Conservation (phyloP, 257 asterid genomes). For the Gentiana straminea region DNA sequence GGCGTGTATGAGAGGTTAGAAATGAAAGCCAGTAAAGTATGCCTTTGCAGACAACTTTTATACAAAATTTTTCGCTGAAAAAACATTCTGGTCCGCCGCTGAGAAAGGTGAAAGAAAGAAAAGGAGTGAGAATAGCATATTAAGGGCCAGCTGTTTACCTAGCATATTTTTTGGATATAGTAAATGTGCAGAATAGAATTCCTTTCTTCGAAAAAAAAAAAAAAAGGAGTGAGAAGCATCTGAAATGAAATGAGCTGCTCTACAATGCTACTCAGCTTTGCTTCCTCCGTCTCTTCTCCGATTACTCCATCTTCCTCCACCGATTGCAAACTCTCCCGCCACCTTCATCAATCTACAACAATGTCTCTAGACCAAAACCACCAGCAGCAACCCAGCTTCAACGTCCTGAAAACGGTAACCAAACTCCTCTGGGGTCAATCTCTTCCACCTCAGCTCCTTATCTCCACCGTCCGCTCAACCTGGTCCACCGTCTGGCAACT, state of each 20-base stretch:
- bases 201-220: too few species aligned
- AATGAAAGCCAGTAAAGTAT: too few species aligned
- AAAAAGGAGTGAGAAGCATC: not conserved
- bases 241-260: constrained; percentile 3
- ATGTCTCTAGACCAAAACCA: constrained; percentile 18
- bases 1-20: too few species aligned
- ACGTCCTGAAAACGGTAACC: constrained; percentile 50
- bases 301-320: not conserved
- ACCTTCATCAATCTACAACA: not conserved
- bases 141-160: too few species aligned
- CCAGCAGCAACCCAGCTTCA: constrained; percentile 20
- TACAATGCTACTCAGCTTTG: constrained; percentile 4
- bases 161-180: too few species aligned
- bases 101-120: not conserved
- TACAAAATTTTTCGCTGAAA: too few species aligned
- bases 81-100: too few species aligned
- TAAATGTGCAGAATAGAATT: too few species aligned
- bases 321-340: not conserved
- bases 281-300: not conserved
- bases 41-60: too few species aligned
- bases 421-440: constrained; percentile 82
- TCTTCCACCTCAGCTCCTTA: constrained; percentile 83
- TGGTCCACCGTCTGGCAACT: constrained; percentile 92
- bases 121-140: not conserved
- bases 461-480: constrained; percentile 89